phyloP scores from a whole-genome alignment of 495 filamentous ascomycete species.

The Cudoniella acicularis region DNA sequence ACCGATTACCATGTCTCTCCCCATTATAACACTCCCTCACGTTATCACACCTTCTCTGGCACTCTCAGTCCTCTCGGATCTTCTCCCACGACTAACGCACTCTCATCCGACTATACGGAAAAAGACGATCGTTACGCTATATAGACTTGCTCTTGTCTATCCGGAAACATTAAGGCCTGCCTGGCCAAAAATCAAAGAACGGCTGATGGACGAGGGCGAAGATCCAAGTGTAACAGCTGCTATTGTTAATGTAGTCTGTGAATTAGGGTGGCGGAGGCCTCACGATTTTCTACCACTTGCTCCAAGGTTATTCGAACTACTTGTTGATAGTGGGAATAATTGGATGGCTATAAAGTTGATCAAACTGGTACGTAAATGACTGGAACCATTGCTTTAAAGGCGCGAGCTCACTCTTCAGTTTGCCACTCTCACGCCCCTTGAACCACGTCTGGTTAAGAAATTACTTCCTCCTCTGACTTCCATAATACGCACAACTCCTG shows the following conservation, averaged over 20 bases:
- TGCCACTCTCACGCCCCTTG: slow-evolving; percentile 87
- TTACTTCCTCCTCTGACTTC: slow-evolving; percentile 90
- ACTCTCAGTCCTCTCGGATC: slow-evolving; percentile 78
- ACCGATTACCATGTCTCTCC: slow-evolving; percentile 73
- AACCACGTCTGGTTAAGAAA: slow-evolving; percentile 87
- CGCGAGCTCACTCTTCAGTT: slow-evolving; percentile 58
- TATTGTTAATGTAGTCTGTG: slow-evolving; percentile 94
- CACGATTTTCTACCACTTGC: slow-evolving; percentile 91
- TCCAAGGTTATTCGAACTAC: slow-evolving; percentile 83
- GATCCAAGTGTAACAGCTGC: slow-evolving; percentile 93
- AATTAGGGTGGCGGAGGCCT: slow-evolving; percentile 89
- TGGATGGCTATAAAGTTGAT: slow-evolving; percentile 99
- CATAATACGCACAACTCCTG: slow-evolving; percentile 88
- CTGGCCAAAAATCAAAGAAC: slow-evolving; percentile 95
- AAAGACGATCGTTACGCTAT: slow-evolving; percentile 91
- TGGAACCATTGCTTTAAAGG: not conserved
- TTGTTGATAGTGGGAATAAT: slow-evolving; percentile 93
- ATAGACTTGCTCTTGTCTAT: slow-evolving; percentile 87
- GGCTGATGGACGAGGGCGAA: slow-evolving; percentile 84
- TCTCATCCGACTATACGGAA: slow-evolving; percentile 80
- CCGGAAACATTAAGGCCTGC: slow-evolving; percentile 87
- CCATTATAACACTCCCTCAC: slow-evolving; percentile 83
- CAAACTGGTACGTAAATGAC: slow-evolving; percentile 67
- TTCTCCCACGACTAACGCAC: slow-evolving; percentile 82
- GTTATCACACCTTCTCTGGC: slow-evolving; percentile 88